Evolutionary conservation across 2,329 filamentous ascomycete species (phyloP).

Genomic region (Colletotrichum sp.): DNA sequence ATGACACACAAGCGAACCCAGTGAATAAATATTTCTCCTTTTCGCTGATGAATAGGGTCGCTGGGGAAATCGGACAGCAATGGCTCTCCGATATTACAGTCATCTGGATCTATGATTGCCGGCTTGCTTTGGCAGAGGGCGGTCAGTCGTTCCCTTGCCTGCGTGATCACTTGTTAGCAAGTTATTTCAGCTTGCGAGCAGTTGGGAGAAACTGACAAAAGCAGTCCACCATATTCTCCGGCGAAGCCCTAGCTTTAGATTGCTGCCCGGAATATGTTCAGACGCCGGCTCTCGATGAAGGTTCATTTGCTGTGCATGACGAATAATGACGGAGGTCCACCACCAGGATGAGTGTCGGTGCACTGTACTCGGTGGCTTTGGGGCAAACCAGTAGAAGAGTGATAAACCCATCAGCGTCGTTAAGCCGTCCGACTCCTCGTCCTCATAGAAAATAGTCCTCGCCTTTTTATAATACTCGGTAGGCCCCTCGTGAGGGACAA

Average conservation of each 20-base stretch:
- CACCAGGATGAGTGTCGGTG: constrained; percentile 48
- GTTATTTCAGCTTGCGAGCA: neutral
- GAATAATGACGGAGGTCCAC: constrained; percentile 49
- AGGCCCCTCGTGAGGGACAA: constrained; percentile 42
- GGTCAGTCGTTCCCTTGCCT: constrained; percentile 42
- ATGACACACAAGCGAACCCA: constrained; percentile 46
- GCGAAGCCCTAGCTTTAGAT: constrained; percentile 30
- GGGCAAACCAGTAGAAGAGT: constrained; percentile 51
- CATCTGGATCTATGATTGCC: constrained; percentile 45
- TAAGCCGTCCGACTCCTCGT: constrained; percentile 41
- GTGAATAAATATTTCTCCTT: constrained; percentile 44
- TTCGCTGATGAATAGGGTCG: constrained; percentile 31
- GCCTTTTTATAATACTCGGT: constrained; percentile 44
- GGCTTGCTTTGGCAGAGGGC: constrained; percentile 48
- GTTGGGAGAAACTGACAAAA: constrained; percentile 27
- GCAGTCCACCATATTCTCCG: constrained; percentile 47
- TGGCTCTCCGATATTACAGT: constrained; percentile 43
- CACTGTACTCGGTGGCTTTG: constrained; percentile 39
- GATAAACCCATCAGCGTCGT: constrained; percentile 39
- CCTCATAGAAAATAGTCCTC: constrained; percentile 42
- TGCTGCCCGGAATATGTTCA: neutral
- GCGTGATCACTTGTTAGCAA: neutral
- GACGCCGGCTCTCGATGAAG: constrained; percentile 42
- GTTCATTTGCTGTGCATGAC: constrained; percentile 48
- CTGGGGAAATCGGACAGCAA: constrained; percentile 42